A percentile compares a stretch with the other conserved stretches of the same genome.
Conservation (phyloP, 208 protist species). For the Phytomonas sp. region DNA sequence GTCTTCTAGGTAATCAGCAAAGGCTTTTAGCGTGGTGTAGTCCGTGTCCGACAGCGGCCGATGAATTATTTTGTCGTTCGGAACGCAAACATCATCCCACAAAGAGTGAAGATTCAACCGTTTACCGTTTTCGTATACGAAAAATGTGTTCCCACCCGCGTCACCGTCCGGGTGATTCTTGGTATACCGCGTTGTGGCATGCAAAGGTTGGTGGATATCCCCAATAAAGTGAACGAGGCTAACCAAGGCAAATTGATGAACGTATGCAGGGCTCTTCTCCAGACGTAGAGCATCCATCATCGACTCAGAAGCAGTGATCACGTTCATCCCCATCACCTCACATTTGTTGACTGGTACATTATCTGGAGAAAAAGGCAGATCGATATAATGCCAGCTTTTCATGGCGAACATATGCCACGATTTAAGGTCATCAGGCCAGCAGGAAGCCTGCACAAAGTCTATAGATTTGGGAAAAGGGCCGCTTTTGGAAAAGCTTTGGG, state of each 20-base stretch:
- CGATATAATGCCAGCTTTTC: slow-evolving; percentile 69
- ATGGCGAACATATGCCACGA: slow-evolving; percentile 47
- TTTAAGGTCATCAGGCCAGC: slow-evolving; percentile 82
- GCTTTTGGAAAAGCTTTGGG: slow-evolving; percentile 23
- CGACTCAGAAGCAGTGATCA: slow-evolving; percentile 11
- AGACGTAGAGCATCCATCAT: slow-evolving; percentile 12
- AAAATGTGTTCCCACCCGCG: slow-evolving; percentile 54
- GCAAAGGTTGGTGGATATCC: slow-evolving; percentile 83
- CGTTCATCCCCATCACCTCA: slow-evolving; percentile 8
- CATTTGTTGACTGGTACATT: slow-evolving; percentile 24
- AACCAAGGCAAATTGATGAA: slow-evolving; percentile 54
- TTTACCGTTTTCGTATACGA: slow-evolving; percentile 22
- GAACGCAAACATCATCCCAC: slow-evolving; percentile 75
- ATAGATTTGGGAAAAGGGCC: slow-evolving; percentile 53
- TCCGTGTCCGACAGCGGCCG: slow-evolving; percentile 45
- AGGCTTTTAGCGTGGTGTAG: slow-evolving; percentile 20
- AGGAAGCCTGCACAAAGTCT: slow-evolving; percentile 60
- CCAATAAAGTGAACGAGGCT: slow-evolving; percentile 78
- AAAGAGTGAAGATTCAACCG: slow-evolving; percentile 54
- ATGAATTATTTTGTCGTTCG: not conserved
- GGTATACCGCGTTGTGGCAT: slow-evolving; percentile 39
- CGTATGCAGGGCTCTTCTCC: slow-evolving; percentile 25
- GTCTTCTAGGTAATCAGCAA: slow-evolving; percentile 50
- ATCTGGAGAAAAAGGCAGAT: slow-evolving; percentile 50
- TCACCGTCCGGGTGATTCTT: slow-evolving; percentile 47